A percentile compares a stretch with the other conserved stretches of the same genome.
phyloP scores from a whole-genome alignment of 257 asterid species.

The Gentiana straminea region DNA sequence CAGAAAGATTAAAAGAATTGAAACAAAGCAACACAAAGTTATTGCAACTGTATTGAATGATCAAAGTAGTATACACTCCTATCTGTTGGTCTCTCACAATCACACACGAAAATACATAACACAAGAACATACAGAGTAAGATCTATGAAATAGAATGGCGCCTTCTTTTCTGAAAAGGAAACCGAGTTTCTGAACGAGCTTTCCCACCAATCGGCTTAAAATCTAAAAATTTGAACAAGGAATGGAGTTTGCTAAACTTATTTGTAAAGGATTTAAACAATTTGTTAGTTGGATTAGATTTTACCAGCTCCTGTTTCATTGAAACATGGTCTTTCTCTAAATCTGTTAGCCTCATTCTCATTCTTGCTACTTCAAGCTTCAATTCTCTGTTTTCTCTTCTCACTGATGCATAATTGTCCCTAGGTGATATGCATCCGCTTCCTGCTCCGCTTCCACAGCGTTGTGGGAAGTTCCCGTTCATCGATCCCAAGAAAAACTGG shows the following conservation, averaged over 20 bases:
- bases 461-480: conserved; percentile 49
- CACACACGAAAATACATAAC: no score
- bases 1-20: no score
- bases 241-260: conserved; percentile 51
- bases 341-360: conserved; percentile 91
- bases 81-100: no score
- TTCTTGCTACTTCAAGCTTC: conserved; percentile 14
- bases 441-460: conserved; percentile 80
- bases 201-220: conserved; percentile 32
- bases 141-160: conserved; percentile 57
- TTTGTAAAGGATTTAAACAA: conserved; percentile 60
- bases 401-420: conserved; percentile 32
- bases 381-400: no score
- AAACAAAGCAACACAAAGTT: no score
- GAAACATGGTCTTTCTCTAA: conserved; percentile 85
- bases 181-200: conserved; percentile 36
- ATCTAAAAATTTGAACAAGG: conserved; percentile 49
- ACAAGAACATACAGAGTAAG: no score
- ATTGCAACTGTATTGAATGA: no score
- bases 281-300: conserved; percentile 53
- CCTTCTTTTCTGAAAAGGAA: conserved; percentile 64
- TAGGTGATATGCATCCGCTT: conserved; percentile 82
- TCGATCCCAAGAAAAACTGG: conserved; percentile 52
- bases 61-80: no score
- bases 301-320: conserved; percentile 78